These are phyloP conservation scores for Fusarium sp. DNA, from an alignment of 2,329 filamentous ascomycete species.

Conservation along the genomic window DNA sequence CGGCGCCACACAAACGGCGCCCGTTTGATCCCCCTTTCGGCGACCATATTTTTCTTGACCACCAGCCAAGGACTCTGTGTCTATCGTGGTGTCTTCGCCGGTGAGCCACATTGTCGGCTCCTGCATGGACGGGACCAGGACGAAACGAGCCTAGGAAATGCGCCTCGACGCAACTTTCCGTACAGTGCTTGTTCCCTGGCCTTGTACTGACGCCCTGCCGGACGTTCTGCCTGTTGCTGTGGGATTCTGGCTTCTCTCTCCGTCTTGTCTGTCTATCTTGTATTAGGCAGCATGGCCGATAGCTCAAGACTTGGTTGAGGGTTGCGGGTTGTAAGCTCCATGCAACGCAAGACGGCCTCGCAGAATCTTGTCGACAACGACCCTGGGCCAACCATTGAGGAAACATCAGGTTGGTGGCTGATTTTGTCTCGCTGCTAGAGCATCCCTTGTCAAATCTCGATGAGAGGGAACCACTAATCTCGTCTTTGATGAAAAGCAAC, in stretches of 20 bases:
- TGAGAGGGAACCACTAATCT: neutral
- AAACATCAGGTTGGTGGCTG: neutral
- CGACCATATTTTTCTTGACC: neutral
- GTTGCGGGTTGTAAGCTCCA: constrained; percentile 5
- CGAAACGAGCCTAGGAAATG: constrained; percentile 17
- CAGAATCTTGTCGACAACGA: neutral
- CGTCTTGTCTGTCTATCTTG: neutral
- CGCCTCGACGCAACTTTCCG: constrained; percentile 24
- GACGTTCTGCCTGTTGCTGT: constrained; percentile 8
- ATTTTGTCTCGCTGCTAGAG: neutral
- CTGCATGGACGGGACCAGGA: constrained; percentile 3
- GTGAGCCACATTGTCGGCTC: constrained; percentile 24
- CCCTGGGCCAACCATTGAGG: neutral
- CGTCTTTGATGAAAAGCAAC: neutral
- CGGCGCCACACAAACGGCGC: constrained; percentile 28
- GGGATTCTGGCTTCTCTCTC: constrained; percentile 4
- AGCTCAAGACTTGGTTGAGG: neutral
- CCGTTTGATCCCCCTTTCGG: constrained; percentile 24
- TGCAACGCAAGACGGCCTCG: neutral
- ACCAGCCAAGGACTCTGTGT: neutral
- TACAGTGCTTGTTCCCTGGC: constrained; percentile 27
- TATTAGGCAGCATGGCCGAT: constrained; percentile 27
- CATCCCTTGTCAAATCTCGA: neutral
- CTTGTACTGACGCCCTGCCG: constrained; percentile 3
- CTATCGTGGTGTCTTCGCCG: neutral